Conservation (phyloP, 306 rosid species). For the Geum urbanum region DNA sequence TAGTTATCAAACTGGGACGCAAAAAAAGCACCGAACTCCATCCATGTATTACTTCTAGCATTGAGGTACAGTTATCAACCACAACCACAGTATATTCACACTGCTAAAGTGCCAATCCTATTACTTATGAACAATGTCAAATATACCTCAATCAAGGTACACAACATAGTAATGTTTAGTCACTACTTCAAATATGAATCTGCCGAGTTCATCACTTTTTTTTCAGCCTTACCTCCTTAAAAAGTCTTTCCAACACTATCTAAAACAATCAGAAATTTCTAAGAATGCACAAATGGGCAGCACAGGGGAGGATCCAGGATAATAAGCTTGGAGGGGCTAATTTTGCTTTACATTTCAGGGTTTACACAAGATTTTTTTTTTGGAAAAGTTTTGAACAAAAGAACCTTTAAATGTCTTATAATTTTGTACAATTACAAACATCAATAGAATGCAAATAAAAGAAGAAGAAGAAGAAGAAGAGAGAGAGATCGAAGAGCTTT, state of each 20-base stretch:
- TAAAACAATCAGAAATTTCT: neutral
- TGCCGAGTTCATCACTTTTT: neutral
- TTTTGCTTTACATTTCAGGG: no score
- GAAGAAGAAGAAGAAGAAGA: no score
- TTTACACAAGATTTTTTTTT: no score
- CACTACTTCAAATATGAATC: neutral
- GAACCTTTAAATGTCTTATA: no score
- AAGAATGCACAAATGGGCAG: slow-evolving; percentile 6
- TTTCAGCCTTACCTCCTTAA: neutral
- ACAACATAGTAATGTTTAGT: neutral
- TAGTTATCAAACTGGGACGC: neutral
- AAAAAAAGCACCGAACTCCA: neutral
- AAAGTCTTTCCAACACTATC: neutral
- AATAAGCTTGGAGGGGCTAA: no score
- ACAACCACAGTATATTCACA: neutral
- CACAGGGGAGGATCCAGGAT: no score
- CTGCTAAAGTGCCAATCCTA: neutral
- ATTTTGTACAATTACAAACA: no score
- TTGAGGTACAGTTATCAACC: neutral
- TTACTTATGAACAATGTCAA: neutral
- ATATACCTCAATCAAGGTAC: neutral
- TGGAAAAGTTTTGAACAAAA: no score
- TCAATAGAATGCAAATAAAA: no score
- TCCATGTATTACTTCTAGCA: neutral
- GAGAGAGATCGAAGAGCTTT: no score